A percentile compares a stretch with the other conserved stretches of the same genome.
Conservation (phyloP, 495 filamentous ascomycete species). For the Neurospora sp. region DNA sequence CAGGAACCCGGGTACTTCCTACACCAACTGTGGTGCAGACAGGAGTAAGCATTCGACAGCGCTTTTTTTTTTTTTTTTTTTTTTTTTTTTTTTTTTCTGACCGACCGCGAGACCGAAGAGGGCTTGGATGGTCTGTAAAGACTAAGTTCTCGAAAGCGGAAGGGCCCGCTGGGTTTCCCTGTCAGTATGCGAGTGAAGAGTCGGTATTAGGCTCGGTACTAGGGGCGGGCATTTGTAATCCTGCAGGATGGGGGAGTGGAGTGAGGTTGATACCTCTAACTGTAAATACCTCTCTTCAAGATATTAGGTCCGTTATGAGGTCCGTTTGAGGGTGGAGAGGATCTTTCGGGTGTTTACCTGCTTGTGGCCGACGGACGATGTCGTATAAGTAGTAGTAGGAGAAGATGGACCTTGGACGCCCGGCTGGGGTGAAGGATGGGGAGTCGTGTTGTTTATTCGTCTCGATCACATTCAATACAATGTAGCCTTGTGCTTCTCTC, state of each 20-base stretch:
- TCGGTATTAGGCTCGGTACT: neutral
- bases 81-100: no score
- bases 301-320: neutral
- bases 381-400: neutral
- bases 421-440: neutral
- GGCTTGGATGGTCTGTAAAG: neutral
- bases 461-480: neutral
- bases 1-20: neutral
- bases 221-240: neutral
- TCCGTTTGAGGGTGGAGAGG: neutral
- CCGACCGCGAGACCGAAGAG: neutral
- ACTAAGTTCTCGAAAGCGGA: neutral
- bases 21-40: neutral
- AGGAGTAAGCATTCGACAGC: neutral
- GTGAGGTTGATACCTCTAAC: neutral
- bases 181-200: neutral
- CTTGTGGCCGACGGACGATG: neutral
- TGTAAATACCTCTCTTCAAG: neutral
- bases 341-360: neutral
- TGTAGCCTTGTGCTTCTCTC: neutral
- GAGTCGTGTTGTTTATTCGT: neutral
- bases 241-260: neutral
- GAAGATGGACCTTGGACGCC: neutral
- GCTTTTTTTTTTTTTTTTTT: no score
- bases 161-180: neutral